Base-by-base conservation (phyloP, 1,284 basidiomycete species). In the Malassezia globosa region DNA sequence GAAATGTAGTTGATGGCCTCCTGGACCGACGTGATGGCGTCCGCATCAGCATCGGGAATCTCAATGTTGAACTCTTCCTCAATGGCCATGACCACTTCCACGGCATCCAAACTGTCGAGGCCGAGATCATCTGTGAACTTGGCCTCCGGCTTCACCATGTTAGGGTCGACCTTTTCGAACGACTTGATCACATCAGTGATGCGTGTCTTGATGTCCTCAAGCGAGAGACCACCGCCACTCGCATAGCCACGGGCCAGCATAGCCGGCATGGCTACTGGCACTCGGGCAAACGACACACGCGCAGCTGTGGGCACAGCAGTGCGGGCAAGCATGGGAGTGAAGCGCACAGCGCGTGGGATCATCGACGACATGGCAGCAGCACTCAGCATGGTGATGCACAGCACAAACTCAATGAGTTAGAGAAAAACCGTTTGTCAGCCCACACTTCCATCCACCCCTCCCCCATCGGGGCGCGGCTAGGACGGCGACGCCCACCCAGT, bases 21-120 rank as follows among this genome's bases (percentile, higher is more conserved):
- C 69, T 83, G 81, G 43, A 99, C 87, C 18, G 87, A 90, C 69
- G 83, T 84, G 73, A 99, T 99, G 70, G 84, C 84, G 74, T 97
- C 94, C n/a, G 92, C 94, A 75, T 97, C 94, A 51, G 81, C 83
- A 70, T 99, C 94, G 40, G 94, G 92, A 70, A 99, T 99, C 74
- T 92, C 87, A 37, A 64, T 64, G 42, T 54, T 53, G 60, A 78
- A 79, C 72, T 87, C 92, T 82, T 97, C 92, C 76, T 99, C 94
- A 62, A 99, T 85, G 39, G 92, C 89, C 90, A 99, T 96, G 66
- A 97, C 87, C 36, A 96, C 90, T 75, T 99, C 94, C 36, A 99
- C 92, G 38, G 89, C 82, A 74, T 97, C 94, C 69, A 99, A 77
- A 66, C 89, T 95, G 77, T 99, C 94, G 42, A 99, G 80, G 33